These are phyloP conservation scores for Purpureocillium takamizusanense DNA, from an alignment of 2,329 filamentous ascomycete species.

Conservation along the genomic window DNA sequence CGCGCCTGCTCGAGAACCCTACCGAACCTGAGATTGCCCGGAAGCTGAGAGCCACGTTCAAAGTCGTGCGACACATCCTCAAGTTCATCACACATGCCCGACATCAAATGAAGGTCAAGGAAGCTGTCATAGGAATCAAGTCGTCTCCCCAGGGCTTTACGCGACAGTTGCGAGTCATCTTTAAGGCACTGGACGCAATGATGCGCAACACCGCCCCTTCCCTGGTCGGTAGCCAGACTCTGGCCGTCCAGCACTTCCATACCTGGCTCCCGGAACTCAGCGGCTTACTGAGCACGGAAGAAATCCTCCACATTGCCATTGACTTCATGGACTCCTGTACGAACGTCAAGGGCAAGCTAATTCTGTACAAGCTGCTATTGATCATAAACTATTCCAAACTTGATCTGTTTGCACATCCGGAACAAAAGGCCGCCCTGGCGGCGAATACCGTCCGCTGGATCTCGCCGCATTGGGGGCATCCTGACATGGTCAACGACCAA, in stretches of 20 bases:
- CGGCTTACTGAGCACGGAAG: slow-evolving; percentile 66
- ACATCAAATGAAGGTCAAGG: slow-evolving; percentile 79
- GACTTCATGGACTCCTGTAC: slow-evolving; percentile 91
- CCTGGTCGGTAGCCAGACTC: slow-evolving; percentile 85
- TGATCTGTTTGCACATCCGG: slow-evolving; percentile 69
- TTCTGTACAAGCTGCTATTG: slow-evolving; percentile 84
- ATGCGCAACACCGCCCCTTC: slow-evolving; percentile 83
- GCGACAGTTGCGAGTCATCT: slow-evolving; percentile 75
- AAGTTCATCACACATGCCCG: slow-evolving; percentile 91
- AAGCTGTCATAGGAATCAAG: slow-evolving; percentile 77
- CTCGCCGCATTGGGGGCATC: slow-evolving; percentile 82
- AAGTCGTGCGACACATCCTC: slow-evolving; percentile 85
- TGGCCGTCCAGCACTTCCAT: slow-evolving; percentile 93
- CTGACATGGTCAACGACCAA: slow-evolving; percentile 64
- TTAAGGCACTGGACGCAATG: slow-evolving; percentile 79
- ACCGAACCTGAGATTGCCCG: slow-evolving; percentile 76
- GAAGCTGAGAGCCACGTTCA: slow-evolving; percentile 83
- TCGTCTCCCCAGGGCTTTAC: slow-evolving; percentile 65
- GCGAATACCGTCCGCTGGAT: slow-evolving; percentile 86
- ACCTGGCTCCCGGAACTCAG: slow-evolving; percentile 91
- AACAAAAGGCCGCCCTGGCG: slow-evolving; percentile 65
- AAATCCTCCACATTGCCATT: slow-evolving; percentile 84
- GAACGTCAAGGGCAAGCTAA: slow-evolving; percentile 78
- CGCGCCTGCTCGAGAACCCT: slow-evolving; percentile 71
- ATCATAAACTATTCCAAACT: slow-evolving; percentile 86